These are phyloP conservation scores for Funneliformis caledonium DNA, from an alignment of 371 early-diverging fungal genomes.

Conservation along the genomic window DNA sequence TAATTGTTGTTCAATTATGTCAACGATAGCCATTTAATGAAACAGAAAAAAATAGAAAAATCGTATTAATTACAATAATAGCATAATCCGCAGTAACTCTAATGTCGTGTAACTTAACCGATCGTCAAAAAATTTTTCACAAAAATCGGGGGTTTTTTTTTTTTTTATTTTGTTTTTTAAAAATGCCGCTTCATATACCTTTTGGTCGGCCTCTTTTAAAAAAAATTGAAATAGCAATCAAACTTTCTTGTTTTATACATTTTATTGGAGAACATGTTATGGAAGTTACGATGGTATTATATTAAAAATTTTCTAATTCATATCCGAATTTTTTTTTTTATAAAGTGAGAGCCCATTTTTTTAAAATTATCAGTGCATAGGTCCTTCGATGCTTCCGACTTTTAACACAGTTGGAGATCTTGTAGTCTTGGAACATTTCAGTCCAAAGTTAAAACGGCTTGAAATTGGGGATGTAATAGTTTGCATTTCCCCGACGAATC, in stretches of 20 bases:
- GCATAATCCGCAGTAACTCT: too few relatives aligned
- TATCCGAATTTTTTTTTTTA: background rate
- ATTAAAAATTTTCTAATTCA: background rate
- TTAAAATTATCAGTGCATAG: slow-evolving; percentile 61
- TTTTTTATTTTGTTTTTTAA: background rate
- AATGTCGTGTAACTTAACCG: too few relatives aligned
- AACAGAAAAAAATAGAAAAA: too few relatives aligned
- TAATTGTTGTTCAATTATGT: too few relatives aligned
- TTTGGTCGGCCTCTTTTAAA: background rate
- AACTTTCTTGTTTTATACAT: slow-evolving; percentile 23
- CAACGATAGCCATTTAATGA: too few relatives aligned
- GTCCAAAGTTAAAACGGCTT: slow-evolving; percentile 56
- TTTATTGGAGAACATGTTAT: slow-evolving; percentile 32
- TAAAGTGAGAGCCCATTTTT: background rate
- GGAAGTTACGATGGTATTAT: slow-evolving; percentile 27
- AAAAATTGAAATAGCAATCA: slow-evolving; percentile 11
- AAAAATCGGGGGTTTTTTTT: too few relatives aligned
- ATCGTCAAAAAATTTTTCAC: too few relatives aligned
- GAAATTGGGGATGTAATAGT: slow-evolving; percentile 79
- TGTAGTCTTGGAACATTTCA: slow-evolving; percentile 69
- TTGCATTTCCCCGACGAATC: slow-evolving; percentile 67
- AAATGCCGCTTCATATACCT: background rate
- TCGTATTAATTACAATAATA: too few relatives aligned
- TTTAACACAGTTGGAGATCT: slow-evolving; percentile 72
- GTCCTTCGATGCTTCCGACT: slow-evolving; percentile 88